Evolutionary conservation across 2,329 filamentous ascomycete species (phyloP).

Genomic region (Cadophora sp.): DNA sequence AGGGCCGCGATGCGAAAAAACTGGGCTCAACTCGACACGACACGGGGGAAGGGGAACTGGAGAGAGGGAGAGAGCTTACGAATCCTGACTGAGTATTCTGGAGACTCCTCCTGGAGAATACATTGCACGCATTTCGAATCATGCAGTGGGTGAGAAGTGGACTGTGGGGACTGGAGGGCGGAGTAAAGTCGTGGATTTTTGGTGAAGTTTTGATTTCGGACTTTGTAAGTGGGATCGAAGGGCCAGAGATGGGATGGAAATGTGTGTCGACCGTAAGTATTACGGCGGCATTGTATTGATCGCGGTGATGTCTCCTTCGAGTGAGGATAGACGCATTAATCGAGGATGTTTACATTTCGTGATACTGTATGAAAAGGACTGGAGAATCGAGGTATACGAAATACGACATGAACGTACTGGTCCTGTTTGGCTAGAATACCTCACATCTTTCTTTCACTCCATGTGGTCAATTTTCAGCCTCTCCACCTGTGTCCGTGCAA

Average conservation of each 20-base stretch:
- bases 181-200: neutral
- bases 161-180: conserved; percentile 18
- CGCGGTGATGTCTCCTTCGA: neutral
- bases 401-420: neutral
- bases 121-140: neutral
- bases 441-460: neutral
- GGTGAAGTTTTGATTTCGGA: neutral
- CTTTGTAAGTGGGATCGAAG: neutral
- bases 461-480: neutral
- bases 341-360: neutral
- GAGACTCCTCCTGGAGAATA: conserved; percentile 17
- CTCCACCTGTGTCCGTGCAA: neutral
- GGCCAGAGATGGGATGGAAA: conserved; percentile 9
- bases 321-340: neutral
- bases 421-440: too few relatives aligned
- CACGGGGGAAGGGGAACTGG: neutral
- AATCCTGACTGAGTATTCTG: conserved; percentile 2
- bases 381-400: neutral
- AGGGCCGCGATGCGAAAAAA: conserved; percentile 3
- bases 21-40: neutral
- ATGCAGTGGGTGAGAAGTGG: neutral
- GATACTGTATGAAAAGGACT: neutral
- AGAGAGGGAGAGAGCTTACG: conserved; percentile 5
- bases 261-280: conserved; percentile 6
- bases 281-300: neutral